phyloP scores from a whole-genome alignment of 805 yeast genomes.

The Saccharomycopsis sp. region DNA sequence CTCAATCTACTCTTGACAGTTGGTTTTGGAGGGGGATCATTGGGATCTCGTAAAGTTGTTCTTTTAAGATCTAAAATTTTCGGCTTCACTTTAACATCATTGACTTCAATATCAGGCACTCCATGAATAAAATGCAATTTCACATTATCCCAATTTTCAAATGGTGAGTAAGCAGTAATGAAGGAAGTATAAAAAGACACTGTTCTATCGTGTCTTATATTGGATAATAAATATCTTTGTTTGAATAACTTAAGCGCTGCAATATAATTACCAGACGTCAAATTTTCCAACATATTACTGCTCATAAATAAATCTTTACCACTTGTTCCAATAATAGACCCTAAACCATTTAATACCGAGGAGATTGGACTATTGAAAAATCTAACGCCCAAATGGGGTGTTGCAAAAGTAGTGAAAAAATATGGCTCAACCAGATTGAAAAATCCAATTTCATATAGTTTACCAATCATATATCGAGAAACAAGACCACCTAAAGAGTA shows the following conservation, averaged over 20 bases:
- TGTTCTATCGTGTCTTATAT: conserved; percentile 71
- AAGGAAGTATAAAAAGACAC: conserved; percentile 82
- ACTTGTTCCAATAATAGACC: conserved; percentile 53
- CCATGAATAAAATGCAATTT: conserved; percentile 38
- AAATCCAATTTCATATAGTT: conserved; percentile 42
- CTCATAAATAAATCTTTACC: conserved; percentile 67
- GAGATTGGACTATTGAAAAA: conserved; percentile 31
- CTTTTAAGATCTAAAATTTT: conserved; percentile 40
- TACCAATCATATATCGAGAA: conserved; percentile 71
- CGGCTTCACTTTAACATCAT: conserved; percentile 31
- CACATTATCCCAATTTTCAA: conserved; percentile 43
- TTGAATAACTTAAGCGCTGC: conserved; percentile 50
- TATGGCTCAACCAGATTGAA: conserved; percentile 53
- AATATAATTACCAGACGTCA: conserved; percentile 43
- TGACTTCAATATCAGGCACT: conserved; percentile 26
- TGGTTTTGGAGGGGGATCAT: conserved; percentile 12
- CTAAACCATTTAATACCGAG: conserved; percentile 34
- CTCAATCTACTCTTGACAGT: conserved; percentile 19
- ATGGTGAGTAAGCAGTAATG: conserved; percentile 66
- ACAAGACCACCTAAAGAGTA: conserved; percentile 87
- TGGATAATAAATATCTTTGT: conserved; percentile 54
- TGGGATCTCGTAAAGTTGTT: conserved; percentile 20
- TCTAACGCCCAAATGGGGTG: conserved; percentile 64
- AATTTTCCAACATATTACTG: conserved; percentile 34
- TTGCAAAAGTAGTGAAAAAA: conserved; percentile 57